Percentiles rank a stretch among this genome's conserved stretches.
These are phyloP conservation scores for Ogataea henricii DNA, from an alignment of 805 yeast species.

Conservation along the genomic window DNA sequence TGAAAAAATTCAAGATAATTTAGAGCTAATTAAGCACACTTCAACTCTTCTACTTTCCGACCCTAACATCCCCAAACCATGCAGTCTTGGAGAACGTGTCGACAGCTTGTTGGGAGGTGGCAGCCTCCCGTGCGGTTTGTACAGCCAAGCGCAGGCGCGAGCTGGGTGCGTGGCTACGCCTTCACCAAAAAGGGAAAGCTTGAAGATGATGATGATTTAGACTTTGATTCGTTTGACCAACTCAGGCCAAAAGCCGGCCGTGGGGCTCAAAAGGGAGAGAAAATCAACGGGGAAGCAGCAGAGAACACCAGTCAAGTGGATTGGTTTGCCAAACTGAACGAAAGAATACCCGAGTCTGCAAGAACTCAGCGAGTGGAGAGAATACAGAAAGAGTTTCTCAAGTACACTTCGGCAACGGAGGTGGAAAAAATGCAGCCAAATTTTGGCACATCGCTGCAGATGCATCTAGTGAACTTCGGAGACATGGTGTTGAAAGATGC, in stretches of 20 bases:
- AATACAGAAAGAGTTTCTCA: conserved; percentile 18
- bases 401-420: conserved; percentile 16
- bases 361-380: conserved; percentile 8
- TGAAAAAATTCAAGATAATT: too few species aligned
- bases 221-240: conserved; percentile 14
- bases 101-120: not conserved
- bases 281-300: not conserved
- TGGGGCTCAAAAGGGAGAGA: too few species aligned
- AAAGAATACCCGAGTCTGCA: not conserved
- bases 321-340: conserved; percentile 17
- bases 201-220: conserved; percentile 27
- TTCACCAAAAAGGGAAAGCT: conserved; percentile 18
- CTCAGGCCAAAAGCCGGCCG: not conserved
- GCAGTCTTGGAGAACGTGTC: not conserved
- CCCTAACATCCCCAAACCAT: not conserved
- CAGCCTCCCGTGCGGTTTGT: not conserved
- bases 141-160: not conserved
- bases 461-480: conserved; percentile 24
- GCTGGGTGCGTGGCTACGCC: not conserved
- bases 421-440: conserved; percentile 21
- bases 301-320: conserved; percentile 1
- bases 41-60: not conserved
- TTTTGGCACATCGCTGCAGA: conserved; percentile 16
- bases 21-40: too few species aligned
- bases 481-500: conserved; percentile 19